phyloP scores from a whole-genome alignment of 345 rosid genomes.

The Adansonia digitata region DNA sequence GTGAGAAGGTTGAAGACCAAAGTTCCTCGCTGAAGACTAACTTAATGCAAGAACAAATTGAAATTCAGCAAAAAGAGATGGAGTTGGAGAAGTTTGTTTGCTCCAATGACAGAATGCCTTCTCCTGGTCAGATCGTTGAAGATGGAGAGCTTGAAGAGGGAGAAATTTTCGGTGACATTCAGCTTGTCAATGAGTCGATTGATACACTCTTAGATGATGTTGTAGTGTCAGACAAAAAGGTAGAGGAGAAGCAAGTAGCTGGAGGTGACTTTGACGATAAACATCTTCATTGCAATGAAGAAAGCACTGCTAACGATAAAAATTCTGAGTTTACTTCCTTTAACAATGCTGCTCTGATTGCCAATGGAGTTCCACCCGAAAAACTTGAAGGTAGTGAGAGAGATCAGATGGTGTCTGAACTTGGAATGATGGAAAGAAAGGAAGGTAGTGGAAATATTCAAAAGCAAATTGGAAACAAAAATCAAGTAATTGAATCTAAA shows the following conservation, averaged over 20 bases:
- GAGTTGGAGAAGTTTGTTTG: constrained; percentile 25
- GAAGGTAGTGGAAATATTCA: constrained; percentile 16
- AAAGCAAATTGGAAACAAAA: constrained; percentile 21
- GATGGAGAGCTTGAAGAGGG: constrained; percentile 51
- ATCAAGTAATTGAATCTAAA: constrained; percentile 24
- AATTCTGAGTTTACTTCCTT: constrained; percentile 13
- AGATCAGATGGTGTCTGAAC: constrained; percentile 19
- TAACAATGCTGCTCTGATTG: background rate
- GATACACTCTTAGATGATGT: constrained; percentile 29
- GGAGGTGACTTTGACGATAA: constrained; percentile 14
- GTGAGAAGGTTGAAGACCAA: constrained; percentile 6
- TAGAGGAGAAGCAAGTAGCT: constrained; percentile 27
- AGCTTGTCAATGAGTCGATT: constrained; percentile 7
- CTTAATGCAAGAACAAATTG: constrained; percentile 15
- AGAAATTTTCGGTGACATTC: constrained; percentile 46
- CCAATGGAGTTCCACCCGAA: background rate
- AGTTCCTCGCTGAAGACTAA: constrained; percentile 6
- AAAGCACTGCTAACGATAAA: constrained; percentile 13
- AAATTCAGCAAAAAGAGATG: constrained; percentile 29
- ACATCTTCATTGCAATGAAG: constrained; percentile 14
- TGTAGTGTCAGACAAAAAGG: constrained; percentile 18
- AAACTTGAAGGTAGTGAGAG: constrained; percentile 16
- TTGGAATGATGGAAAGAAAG: constrained; percentile 25
- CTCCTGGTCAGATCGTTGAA: constrained; percentile 25
- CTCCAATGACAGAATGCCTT: constrained; percentile 16